Evolutionary conservation across 345 rosid species (phyloP), one percentile per base, ranked within the genome.

Genomic region (Populus pruinosa): DNA sequence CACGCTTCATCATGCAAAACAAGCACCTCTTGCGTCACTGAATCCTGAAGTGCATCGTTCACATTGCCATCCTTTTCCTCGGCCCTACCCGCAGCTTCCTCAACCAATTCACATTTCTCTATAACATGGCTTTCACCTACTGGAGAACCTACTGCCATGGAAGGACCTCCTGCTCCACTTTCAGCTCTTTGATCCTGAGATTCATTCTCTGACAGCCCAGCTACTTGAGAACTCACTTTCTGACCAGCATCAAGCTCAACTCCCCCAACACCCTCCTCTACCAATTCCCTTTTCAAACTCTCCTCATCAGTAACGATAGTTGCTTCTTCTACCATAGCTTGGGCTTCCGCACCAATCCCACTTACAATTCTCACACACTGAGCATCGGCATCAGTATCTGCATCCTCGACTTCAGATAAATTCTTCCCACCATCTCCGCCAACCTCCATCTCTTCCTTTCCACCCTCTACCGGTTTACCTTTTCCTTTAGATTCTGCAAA

Each of bases 161-260:
- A 33, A 76, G 72, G 31, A 70, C 59, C 65, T n/a, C 76, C 79
- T 8, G 36, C 77, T 29, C 71, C 81, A 74, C 74, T 82, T 71
- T 80, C 77, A 71, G 36, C 70, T 65, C 55, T 71, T 67, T 35
- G 44, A 78, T 69, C 75, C 47, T 49, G 75, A 56, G 49, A 43
- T 62, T 79, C 80, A 66, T 38, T 36, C 56, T 68, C 74, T 36
- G 41, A 31, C 68, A 44, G 18, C 10, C 43, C 67, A 53, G 71
- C 17, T 38, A 55, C 69, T 25, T 11, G 35, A 71, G 83, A 75
- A 71, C 9, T 27, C 36, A 53, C 14, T 53, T 67, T 67, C 47
- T 53, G 73, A 21, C 20, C 25, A 4, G 5, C 53, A 36, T 31
- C 27, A 23, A 4, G 21, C 33, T 44, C 47, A 13, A 13, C 49